phyloP scores from a whole-genome alignment of 139 green algal species.

The Chlorella sp. region DNA sequence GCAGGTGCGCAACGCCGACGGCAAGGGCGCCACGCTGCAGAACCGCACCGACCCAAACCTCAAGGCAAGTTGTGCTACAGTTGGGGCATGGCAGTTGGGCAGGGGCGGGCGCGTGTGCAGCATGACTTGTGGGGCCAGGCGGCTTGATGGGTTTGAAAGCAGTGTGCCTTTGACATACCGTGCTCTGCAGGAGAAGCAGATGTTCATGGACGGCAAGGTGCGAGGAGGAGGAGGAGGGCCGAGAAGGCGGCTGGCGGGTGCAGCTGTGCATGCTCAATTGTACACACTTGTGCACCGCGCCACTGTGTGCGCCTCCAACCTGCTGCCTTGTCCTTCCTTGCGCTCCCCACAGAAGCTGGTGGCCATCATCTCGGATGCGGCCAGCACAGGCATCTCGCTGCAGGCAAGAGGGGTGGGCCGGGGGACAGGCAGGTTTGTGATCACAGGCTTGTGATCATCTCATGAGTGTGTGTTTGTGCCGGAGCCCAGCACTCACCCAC shows the following conservation, averaged over 20 bases:
- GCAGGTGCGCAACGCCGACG: conserved; percentile 2
- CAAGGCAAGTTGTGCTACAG: background rate
- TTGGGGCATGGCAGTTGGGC: background rate
- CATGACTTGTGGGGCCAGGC: background rate
- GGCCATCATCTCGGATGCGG: conserved; percentile 91
- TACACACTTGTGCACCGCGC: no score
- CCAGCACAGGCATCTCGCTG: conserved; percentile 71
- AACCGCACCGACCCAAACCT: background rate
- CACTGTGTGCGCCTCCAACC: no score
- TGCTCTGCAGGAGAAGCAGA: conserved; percentile 56
- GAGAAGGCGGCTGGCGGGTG: no score
- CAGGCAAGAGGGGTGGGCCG: conserved; percentile 51
- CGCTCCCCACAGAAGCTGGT: conserved; percentile 66
- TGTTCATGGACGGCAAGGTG: conserved; percentile 82
- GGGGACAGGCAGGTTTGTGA: background rate
- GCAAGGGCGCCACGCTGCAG: background rate
- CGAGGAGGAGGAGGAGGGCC: no score
- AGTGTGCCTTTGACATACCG: no score
- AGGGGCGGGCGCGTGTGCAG: background rate
- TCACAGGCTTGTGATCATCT: background rate
- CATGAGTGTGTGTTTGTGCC: no score
- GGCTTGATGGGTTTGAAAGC: background rate
- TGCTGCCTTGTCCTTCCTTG: no score
- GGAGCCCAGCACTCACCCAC: conserved; percentile 55
- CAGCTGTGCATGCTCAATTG: no score